Evolutionary conservation across 1,284 basidiomycete species (phyloP).

Genomic region (Boletus sp.): DNA sequence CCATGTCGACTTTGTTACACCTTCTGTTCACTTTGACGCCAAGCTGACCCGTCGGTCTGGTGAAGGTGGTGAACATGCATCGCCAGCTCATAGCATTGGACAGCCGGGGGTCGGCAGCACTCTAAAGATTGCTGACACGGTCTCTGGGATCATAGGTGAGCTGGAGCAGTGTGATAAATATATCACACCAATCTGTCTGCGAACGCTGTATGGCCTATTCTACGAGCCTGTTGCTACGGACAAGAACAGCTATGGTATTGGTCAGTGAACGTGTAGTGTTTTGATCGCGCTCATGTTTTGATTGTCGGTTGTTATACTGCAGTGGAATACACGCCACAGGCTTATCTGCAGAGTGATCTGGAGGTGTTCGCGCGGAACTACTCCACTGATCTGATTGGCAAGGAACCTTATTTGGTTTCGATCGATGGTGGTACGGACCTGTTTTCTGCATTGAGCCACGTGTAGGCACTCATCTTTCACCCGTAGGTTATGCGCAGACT

Average conservation of each 20-base stretch:
- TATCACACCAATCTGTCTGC: constrained; percentile 44
- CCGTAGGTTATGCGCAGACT: constrained; percentile 35
- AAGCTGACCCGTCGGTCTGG: constrained; percentile 38
- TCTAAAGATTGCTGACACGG: constrained; percentile 34
- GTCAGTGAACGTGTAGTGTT: constrained; percentile 24
- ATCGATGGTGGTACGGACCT: constrained; percentile 27
- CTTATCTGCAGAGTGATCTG: constrained; percentile 43
- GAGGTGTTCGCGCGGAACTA: constrained; percentile 42
- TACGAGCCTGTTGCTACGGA: constrained; percentile 38
- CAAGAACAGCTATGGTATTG: constrained; percentile 48
- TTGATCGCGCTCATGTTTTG: neutral
- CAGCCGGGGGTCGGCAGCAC: constrained; percentile 27
- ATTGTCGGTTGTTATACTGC: constrained; percentile 6
- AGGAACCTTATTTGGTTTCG: constrained; percentile 20
- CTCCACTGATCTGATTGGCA: constrained; percentile 17
- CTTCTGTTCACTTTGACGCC: constrained; percentile 22
- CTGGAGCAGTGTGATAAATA: constrained; percentile 37
- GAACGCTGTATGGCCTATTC: constrained; percentile 43
- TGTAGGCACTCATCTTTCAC: constrained; percentile 8
- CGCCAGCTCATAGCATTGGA: constrained; percentile 20
- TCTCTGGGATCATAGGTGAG: constrained; percentile 19
- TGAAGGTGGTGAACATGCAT: neutral
- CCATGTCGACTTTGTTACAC: constrained; percentile 31
- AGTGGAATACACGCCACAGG: constrained; percentile 28
- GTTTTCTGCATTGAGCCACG: neutral